Base-by-base conservation (phyloP, 495 filamentous ascomycete species). In the Polyplosphaeria fusca region DNA sequence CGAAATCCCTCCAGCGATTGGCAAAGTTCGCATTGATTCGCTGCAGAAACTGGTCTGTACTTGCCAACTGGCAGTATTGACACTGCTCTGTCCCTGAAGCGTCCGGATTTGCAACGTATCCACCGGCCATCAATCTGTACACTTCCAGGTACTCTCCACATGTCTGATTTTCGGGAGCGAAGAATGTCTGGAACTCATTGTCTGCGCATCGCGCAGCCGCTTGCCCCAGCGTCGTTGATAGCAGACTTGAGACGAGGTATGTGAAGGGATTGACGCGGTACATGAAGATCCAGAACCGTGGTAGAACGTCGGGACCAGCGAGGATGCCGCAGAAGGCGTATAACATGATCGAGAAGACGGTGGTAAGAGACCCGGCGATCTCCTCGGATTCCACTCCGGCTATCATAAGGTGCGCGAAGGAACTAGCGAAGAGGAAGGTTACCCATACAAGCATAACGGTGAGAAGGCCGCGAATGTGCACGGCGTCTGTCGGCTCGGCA, bases 251-350 rank as follows among this genome's bases (percentile, higher is more conserved):
- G 5, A 89, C 79, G 0, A 87, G 70, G 60, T 91, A 90, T 0
- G 83, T 86, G 53, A 91, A 83, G 4, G 88, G 87, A 4, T 84
- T 87, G 46, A 87, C 73, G 24, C 84, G 83, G 68, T 91, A 89
- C 84, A 91, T 87, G 75, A 90, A 91, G 60, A 87, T 87, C 87
- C 88, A 93, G 75, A 91, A 90, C 9, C 79, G 68, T 9, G 86
- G 86, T 24, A 91, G 70, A 1, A 70, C 74, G 2, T 70, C 61
- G 2, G 87, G 85, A 28, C 67, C 76, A 48, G 85, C 82, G 57
- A 91, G 79, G 43, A 91, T 86, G 76, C 57, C 57, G 28, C 89
- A 68, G 86, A 82, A 59, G 86, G 66, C 63, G 78, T 28, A 30
- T 3, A 25, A 82, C 9, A 90, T 68, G 13, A 77, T 82, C 70